phyloP scores from a whole-genome alignment of 2,329 filamentous ascomycete genomes.

The Aspergillus novoparasiticus region DNA sequence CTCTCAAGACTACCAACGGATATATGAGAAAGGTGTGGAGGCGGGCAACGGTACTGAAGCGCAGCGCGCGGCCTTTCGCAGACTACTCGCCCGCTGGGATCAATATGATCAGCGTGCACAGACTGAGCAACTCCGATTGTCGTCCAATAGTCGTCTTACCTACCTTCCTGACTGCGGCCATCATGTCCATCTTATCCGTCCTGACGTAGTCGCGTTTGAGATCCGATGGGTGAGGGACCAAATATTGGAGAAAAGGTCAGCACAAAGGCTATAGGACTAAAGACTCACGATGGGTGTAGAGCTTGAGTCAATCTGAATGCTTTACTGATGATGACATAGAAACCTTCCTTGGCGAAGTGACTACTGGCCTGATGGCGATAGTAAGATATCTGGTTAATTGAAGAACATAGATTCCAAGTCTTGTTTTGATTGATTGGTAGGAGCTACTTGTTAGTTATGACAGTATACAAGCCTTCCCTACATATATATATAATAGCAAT shows the following conservation, averaged over 20 bases:
- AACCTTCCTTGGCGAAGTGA: too few species aligned
- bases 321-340: too few species aligned
- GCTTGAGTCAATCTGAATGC: background rate
- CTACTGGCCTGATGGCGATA: too few species aligned
- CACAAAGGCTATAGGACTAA: background rate
- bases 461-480: too few species aligned
- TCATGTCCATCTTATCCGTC: conserved; percentile 39
- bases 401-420: background rate
- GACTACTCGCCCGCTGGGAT: conserved; percentile 35
- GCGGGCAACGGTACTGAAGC: conserved; percentile 37
- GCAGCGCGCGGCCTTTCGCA: conserved; percentile 31
- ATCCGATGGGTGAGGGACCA: conserved; percentile 37
- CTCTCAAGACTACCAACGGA: conserved; percentile 33
- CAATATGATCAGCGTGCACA: conserved; percentile 29
- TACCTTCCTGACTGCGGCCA: conserved; percentile 41
- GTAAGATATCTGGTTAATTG: background rate
- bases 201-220: conserved; percentile 41
- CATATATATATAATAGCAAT: background rate
- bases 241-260: background rate
- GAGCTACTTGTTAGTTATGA: background rate
- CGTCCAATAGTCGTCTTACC: conserved; percentile 31
- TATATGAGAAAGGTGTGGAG: conserved; percentile 37
- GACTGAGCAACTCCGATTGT: conserved; percentile 37
- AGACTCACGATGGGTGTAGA: background rate
- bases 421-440: background rate